These are phyloP conservation scores for Falciphora oryzae DNA, from an alignment of 2,329 filamentous ascomycete genomes.

Conservation along the genomic window DNA sequence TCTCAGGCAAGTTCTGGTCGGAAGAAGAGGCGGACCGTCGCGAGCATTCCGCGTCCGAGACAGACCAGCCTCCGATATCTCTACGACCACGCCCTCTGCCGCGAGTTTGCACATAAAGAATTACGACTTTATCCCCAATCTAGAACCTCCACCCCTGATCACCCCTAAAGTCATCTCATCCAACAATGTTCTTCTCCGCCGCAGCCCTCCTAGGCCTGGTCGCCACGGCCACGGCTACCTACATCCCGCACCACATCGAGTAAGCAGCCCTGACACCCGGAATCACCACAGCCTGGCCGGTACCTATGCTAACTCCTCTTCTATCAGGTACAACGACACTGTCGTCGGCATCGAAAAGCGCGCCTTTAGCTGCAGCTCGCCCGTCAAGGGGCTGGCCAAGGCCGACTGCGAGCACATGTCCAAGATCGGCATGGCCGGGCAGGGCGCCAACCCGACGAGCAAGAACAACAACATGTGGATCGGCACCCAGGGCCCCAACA, in stretches of 20 bases:
- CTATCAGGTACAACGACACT: neutral
- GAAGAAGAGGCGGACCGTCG: neutral
- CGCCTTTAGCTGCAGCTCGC: slow-evolving; percentile 15
- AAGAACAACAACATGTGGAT: slow-evolving; percentile 26
- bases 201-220: neutral
- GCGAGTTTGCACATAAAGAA: neutral
- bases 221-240: neutral
- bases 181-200: too few relatives aligned
- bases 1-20: neutral
- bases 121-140: neutral
- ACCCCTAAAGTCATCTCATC: too few relatives aligned
- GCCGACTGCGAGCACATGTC: slow-evolving; percentile 24
- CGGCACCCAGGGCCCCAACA: slow-evolving; percentile 23
- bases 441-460: slow-evolving; percentile 19
- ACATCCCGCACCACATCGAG: neutral
- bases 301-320: neutral
- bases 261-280: neutral
- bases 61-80: neutral
- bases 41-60: neutral
- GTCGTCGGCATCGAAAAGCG: slow-evolving; percentile 4
- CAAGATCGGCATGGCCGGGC: slow-evolving; percentile 21
- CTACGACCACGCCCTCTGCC: neutral
- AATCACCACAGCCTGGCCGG: too few relatives aligned
- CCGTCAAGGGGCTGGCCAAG: slow-evolving; percentile 16
- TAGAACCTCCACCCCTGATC: too few relatives aligned